Evolutionary conservation across 441 rosid species (phyloP).

Genomic region (Erodium moschatum): DNA sequence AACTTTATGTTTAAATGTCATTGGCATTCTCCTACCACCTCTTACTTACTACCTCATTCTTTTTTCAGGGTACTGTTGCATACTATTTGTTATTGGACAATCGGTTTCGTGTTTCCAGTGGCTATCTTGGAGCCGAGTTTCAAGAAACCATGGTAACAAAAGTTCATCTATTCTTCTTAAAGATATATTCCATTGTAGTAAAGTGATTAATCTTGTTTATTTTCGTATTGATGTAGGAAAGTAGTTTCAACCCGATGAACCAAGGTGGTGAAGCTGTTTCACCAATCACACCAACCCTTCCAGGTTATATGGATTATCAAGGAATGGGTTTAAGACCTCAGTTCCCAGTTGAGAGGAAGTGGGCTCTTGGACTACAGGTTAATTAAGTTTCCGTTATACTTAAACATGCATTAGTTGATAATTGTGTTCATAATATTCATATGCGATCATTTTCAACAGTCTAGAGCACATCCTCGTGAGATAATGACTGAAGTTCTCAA

Average conservation of each 20-base stretch:
- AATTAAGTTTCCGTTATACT: conserved; percentile 15
- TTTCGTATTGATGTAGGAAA: conserved; percentile 39
- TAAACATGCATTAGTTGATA: not conserved
- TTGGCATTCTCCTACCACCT: conserved; percentile 8
- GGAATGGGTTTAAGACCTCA: conserved; percentile 56
- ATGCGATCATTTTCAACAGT: conserved; percentile 36
- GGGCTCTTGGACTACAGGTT: conserved; percentile 99
- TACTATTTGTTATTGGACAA: conserved; percentile 85
- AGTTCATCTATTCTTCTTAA: not conserved
- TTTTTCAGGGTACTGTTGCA: conserved; percentile 78
- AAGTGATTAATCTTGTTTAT: not conserved
- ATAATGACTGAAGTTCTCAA: conserved; percentile 90
- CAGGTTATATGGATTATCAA: conserved; percentile 62
- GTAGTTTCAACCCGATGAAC: conserved; percentile 51
- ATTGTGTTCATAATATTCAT: conserved; percentile 6
- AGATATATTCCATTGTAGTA: no score
- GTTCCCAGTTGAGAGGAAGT: conserved; percentile 65
- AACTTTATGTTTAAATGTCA: not conserved
- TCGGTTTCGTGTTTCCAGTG: conserved; percentile 82
- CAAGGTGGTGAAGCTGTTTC: conserved; percentile 45
- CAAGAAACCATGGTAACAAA: conserved; percentile 68
- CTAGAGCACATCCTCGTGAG: conserved; percentile 90
- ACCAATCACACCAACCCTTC: conserved; percentile 44
- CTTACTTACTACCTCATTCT: conserved; percentile 19
- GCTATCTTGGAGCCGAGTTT: conserved; percentile 95